These are phyloP conservation scores for Silene uniflora DNA, from an alignment of 148 eudicot genomes.

Conservation along the genomic window DNA sequence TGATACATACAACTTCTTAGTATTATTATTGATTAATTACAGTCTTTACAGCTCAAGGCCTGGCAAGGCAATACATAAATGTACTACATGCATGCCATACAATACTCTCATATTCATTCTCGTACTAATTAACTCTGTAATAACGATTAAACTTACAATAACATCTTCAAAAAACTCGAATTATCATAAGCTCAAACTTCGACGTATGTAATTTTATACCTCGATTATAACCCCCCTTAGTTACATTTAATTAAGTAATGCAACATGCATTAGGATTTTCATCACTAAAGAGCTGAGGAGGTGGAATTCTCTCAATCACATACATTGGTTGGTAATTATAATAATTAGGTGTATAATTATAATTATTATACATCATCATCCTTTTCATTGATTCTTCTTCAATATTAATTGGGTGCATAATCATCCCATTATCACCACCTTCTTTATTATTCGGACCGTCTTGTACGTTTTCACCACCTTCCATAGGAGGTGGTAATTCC, in stretches of 20 bases:
- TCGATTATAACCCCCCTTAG: not conserved
- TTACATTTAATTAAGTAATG: slow-evolving; percentile 35
- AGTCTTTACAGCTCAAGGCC: no score
- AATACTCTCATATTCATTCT: not conserved
- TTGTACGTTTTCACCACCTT: slow-evolving; percentile 21
- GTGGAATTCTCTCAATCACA: slow-evolving; percentile 74
- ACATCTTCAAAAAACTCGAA: not conserved
- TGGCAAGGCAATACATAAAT: no score
- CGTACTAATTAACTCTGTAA: not conserved
- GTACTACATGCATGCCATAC: not conserved
- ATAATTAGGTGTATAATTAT: slow-evolving; percentile 16
- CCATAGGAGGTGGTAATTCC: slow-evolving; percentile 21
- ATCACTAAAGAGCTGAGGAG: slow-evolving; percentile 91
- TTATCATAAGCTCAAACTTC: slow-evolving; percentile 1
- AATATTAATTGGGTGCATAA: slow-evolving; percentile 11
- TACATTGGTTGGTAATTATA: slow-evolving; percentile 52
- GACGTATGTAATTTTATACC: slow-evolving; percentile 1
- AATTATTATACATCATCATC: slow-evolving; percentile 57
- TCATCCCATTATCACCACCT: slow-evolving; percentile 11
- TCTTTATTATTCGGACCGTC: slow-evolving; percentile 9
- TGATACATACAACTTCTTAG: no score
- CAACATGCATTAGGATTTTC: slow-evolving; percentile 95
- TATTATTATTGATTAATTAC: no score
- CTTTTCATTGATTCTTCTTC: slow-evolving; percentile 54
- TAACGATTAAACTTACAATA: not conserved